Base-by-base conservation (phyloP, 2,329 filamentous ascomycete species). In the Knufia fluminis region DNA sequence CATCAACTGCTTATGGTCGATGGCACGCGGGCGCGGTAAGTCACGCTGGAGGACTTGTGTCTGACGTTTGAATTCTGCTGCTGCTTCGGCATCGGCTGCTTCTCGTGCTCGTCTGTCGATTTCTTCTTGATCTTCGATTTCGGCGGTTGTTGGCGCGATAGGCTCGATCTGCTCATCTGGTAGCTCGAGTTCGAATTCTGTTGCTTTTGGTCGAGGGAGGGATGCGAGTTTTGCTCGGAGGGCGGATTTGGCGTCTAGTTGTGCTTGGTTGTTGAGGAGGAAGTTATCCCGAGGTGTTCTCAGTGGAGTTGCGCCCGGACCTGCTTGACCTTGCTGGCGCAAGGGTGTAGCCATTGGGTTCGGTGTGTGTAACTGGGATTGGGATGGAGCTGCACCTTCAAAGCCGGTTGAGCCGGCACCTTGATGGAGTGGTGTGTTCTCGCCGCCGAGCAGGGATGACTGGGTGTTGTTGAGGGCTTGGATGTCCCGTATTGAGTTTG, bases 401-500 rank as follows among this genome's bases (percentile, higher is more conserved):
- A 96, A 94, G 0, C 90, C 90, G 4, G 90, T 94, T 9, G 90
- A 94, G 2, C 79, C 82, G 39, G 76, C 71, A 4, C 88, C 88
- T 62, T 95, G 86, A 51, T 89, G 79, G 9, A 98, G 74, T 38
- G 88, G 86, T 0, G 89, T 90, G 60, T 97, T 97, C 57, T 98
- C 92, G 12, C 91, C 92, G 53, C 92, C 92, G 0, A 98, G 74
- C 7, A 98, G 73, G 8, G 87, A 94, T 17, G 92, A 97, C 60
- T 97, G 86, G 0, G 91, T 97, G 62, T 94, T 86, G 1, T 89
- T 97, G 45, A 96, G 72, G 6, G 92, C 87, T 56, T 86, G 80
- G 42, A 96, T 95, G 64, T 98, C 97, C 51, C 83, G 82, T 54
- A 97, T 91, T 67, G 98, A 92, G 64, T 97, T 98, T 57, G 91